Evolutionary conservation across 345 rosid species (phyloP), one percentile per base, ranked within the genome.

Genomic region (Eucalyptus dawsonii): DNA sequence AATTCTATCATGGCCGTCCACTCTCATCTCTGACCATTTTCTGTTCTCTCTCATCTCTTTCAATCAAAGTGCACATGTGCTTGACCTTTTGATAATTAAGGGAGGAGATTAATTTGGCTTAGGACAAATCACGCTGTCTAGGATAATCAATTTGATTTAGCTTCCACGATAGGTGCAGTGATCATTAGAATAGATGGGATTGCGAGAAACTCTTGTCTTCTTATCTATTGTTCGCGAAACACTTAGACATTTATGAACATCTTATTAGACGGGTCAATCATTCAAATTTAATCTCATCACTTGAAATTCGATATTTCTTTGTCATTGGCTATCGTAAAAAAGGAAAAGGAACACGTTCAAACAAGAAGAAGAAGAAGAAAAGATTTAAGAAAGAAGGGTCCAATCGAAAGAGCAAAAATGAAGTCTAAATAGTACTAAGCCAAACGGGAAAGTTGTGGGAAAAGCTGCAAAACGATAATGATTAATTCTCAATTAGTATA

Each of bases 141-240:
- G 6, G 24, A 69, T 69, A 31, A 69, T 69, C 80, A 31, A 2
- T 34, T 17, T 5, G 80, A 31, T 69, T 31, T 31, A 16, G 22
- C 42, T 65, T 29, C 31, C 5, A 1, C 10, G 19, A 14, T 0
- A 29, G 9, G 17, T 7, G 72, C 3, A 5, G 3, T 4, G 9
- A 29, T 14, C 6, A 27, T 60, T 7, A 11, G 8, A 27, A 27
- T 27, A 29, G 31, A 60, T 11, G 69, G 12, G 15, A 27, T 25
- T 11, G 14, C 4, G 2, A 7, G 14, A 58, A 58, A 5, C 65
- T 25, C n/a, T 25, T 4, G 4, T 58, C n/a, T 58, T 21, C 2
- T 25, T 6, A 4, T 60, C 4, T 12, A 11, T 4, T 0, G 0
- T 31, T 7, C 3, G 3, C 1, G 4, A 31, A 31, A n/a, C 9